Conservation (phyloP, 75 land plant species). For the Isoetes taiwanensis region DNA sequence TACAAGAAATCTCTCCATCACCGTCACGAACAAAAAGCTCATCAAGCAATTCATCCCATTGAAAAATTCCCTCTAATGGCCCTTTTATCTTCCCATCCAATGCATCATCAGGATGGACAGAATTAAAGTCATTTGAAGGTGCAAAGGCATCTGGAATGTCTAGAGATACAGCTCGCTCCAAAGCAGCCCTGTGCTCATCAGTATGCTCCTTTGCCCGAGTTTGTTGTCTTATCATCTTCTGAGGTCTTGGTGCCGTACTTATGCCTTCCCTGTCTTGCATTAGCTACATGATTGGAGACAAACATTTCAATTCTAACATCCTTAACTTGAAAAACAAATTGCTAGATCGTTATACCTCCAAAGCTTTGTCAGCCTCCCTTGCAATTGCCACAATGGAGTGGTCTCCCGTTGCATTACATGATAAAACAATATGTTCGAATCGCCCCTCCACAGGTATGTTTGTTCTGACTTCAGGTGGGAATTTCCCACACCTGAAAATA, state of each 20-base stretch:
- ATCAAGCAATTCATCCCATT: too few relatives aligned
- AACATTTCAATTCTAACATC: background rate
- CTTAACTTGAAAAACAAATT: background rate
- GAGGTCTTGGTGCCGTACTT: slow-evolving; percentile 36
- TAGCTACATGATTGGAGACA: slow-evolving; percentile 21
- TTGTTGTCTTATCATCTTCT: slow-evolving; percentile 50
- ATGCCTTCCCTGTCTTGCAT: slow-evolving; percentile 39
- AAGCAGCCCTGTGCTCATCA: slow-evolving; percentile 62
- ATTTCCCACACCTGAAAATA: slow-evolving; percentile 39
- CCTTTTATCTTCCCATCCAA: too few relatives aligned
- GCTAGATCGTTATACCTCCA: slow-evolving; percentile 56
- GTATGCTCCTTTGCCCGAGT: slow-evolving; percentile 35
- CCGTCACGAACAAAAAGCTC: too few relatives aligned
- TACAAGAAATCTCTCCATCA: too few relatives aligned
- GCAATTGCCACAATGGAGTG: slow-evolving; percentile 59
- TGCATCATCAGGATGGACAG: too few relatives aligned
- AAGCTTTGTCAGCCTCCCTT: slow-evolving; percentile 48
- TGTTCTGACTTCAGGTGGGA: slow-evolving; percentile 52
- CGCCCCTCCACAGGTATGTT: slow-evolving; percentile 74
- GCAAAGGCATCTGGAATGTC: slow-evolving; percentile 48
- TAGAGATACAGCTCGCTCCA: slow-evolving; percentile 46
- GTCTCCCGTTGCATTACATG: slow-evolving; percentile 61
- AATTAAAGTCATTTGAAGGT: background rate
- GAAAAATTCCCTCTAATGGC: too few relatives aligned
- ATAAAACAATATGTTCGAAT: slow-evolving; percentile 65